Percentiles rank a stretch among this genome's conserved stretches.
These are phyloP conservation scores for Piper longum DNA, from an alignment of 164 flowering plant species.

Conservation along the genomic window DNA sequence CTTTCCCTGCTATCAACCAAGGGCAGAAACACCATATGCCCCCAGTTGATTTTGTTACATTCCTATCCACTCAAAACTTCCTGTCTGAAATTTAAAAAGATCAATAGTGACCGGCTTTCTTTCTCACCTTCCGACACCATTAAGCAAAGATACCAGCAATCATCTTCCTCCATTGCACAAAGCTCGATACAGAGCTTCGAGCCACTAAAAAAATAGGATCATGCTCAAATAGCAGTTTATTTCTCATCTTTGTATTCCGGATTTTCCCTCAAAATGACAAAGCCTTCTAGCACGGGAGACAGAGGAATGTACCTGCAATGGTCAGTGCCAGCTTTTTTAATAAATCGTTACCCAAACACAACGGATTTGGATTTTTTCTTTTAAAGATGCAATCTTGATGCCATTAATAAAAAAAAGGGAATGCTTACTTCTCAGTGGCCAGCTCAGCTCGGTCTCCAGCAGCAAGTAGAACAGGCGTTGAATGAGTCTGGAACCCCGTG, in stretches of 20 bases:
- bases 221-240: background rate
- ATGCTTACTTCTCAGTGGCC: slow-evolving; percentile 74
- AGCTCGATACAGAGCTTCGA: background rate
- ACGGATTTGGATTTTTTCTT: background rate
- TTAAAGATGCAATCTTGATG: background rate
- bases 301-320: slow-evolving; percentile 64
- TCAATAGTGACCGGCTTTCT: too few relatives aligned
- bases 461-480: slow-evolving; percentile 90
- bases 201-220: background rate
- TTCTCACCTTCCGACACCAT: too few relatives aligned
- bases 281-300: slow-evolving; percentile 86
- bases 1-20: background rate
- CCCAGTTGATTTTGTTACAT: background rate
- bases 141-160: too few relatives aligned
- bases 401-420: background rate
- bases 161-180: background rate
- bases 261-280: slow-evolving; percentile 79
- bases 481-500: slow-evolving; percentile 95
- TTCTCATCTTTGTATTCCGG: slow-evolving; percentile 80
- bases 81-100: background rate
- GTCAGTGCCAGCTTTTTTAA: background rate
- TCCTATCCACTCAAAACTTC: background rate
- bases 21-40: background rate
- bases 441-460: slow-evolving; percentile 97
- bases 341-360: background rate